Evolutionary conservation across 2,329 filamentous ascomycete genomes (phyloP), one percentile per base, ranked within the genome.

Genomic region (Aspergillus puulaauensis): DNA sequence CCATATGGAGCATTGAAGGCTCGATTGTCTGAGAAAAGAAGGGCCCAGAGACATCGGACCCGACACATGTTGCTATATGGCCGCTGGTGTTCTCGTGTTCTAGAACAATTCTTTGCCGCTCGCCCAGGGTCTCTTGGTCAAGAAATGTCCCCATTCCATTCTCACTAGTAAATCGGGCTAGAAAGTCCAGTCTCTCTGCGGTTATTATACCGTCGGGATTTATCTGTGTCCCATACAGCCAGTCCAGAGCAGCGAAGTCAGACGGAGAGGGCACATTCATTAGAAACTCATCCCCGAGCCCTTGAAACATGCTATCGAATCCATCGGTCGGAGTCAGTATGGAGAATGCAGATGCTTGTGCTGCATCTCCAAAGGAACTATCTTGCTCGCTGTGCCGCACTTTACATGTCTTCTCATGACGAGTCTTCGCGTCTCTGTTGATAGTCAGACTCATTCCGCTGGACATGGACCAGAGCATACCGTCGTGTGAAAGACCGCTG

Each of bases 351-450:
- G 27, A 11, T 11, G 11, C 1, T 31, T 31, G 27, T 8, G 27
- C 9, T 31, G 9, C 27, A 11, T 31, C 27, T 11, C 27, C 27
- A 3, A 31, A 8, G 27, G 3, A 31, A 31, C 27, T 3, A 11
- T 31, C 27, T 31, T 31, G 27, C 27, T 31, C 9, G 27, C 3
- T 31, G 27, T 9, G 37, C 37, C 15, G 47, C 2, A 6, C 47
- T 54, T 58, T 64, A 53, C 66, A 68, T 35, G 62, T 67, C 50
- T 56, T 61, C 47, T 66, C 61, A 48, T 68, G 66, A 15, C 66
- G 63, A 11, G 57, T 65, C 27, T 63, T 57, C 9, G 61, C 59
- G 58, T 68, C 66, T 17, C 66, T 68, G 43, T 21, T 14, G 11
- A 24, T 11, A 27, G 19, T 46, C 15, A 27, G 23, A 23, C 3